phyloP scores from a whole-genome alignment of 2,329 filamentous ascomycete species.

The Emmonsiellopsis sp. region DNA sequence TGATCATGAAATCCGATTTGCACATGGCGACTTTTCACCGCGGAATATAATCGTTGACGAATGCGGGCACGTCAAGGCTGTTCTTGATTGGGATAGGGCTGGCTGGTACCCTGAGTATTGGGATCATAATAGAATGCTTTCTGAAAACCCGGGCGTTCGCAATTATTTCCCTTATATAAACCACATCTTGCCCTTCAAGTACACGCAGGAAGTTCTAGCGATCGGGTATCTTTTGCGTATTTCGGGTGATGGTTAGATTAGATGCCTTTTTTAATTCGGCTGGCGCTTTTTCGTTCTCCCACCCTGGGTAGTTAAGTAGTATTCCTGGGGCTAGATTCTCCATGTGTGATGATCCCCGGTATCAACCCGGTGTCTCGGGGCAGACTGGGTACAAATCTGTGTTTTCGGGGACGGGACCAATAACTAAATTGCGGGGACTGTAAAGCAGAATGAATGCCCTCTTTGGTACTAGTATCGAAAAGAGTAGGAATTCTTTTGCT shows the following conservation, averaged over 20 bases:
- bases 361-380: no score
- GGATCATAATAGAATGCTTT: background rate
- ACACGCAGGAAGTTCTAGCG: background rate
- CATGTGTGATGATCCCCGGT: no score
- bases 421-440: no score
- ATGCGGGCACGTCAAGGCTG: slow-evolving; percentile 8
- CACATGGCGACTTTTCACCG: slow-evolving; percentile 13
- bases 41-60: slow-evolving; percentile 13
- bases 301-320: no score
- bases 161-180: background rate
- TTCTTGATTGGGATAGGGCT: slow-evolving; percentile 13
- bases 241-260: background rate
- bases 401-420: no score
- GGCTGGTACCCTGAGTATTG: slow-evolving; percentile 8
- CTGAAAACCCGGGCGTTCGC: background rate
- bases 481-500: no score
- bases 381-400: no score
- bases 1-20: slow-evolving; percentile 7
- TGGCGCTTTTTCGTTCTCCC: no score
- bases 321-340: no score
- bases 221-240: background rate
- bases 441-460: no score
- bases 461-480: no score
- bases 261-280: no score
- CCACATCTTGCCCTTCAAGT: background rate